Evolutionary conservation across 768 basidiomycete species (phyloP).

Genomic region (Neoboletus magnificus): DNA sequence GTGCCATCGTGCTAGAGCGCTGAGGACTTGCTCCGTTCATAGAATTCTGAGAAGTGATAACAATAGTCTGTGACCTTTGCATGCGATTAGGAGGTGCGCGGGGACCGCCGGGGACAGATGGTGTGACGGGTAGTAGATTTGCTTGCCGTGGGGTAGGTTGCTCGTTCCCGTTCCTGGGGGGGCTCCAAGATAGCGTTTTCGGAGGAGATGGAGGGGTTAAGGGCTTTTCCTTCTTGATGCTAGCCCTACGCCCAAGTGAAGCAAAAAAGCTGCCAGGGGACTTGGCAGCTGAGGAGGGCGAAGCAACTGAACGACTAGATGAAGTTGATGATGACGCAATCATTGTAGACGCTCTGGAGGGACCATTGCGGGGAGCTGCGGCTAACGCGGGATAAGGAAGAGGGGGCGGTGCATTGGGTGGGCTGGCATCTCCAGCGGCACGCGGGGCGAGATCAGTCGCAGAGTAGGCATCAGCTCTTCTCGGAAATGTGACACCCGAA

Average conservation of each 20-base stretch:
- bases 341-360: constrained; percentile 31
- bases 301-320: constrained; percentile 42
- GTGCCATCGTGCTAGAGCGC: constrained; percentile 31
- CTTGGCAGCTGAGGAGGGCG: constrained; percentile 40
- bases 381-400: constrained; percentile 78
- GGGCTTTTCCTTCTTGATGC: constrained; percentile 41
- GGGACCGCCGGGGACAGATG: constrained; percentile 70
- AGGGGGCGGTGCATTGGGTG: constrained; percentile 53
- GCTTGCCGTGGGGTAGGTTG: constrained; percentile 28
- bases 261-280: constrained; percentile 65
- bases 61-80: constrained; percentile 66
- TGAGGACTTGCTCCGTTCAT: constrained; percentile 17
- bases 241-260: constrained; percentile 69
- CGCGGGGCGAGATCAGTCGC: constrained; percentile 70
- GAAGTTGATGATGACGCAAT: constrained; percentile 45
- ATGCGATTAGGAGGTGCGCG: constrained; percentile 63
- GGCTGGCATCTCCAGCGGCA: constrained; percentile 43
- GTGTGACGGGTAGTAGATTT: constrained; percentile 35
- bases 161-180: constrained; percentile 28
- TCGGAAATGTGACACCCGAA: constrained; percentile 77
- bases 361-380: constrained; percentile 24
- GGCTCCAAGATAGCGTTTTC: constrained; percentile 37
- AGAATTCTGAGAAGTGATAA: constrained; percentile 36
- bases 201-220: constrained; percentile 31
- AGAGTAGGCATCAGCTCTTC: constrained; percentile 69